phyloP scores from a whole-genome alignment of 2,329 filamentous ascomycete species.

The Colletotrichum graminicola region DNA sequence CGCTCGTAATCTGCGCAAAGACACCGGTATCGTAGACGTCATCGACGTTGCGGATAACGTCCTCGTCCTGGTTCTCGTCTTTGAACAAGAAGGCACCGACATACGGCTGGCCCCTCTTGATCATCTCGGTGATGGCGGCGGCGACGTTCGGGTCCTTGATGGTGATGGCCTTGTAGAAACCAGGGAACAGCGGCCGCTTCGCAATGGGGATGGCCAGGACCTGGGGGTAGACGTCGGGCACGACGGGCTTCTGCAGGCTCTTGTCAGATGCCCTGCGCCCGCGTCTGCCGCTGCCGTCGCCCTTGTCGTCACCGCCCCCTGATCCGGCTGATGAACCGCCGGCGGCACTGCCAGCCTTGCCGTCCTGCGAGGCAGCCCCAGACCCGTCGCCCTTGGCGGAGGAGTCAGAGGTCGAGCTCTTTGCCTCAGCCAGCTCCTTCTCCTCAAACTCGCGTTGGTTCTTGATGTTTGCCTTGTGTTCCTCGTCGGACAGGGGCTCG shows the following conservation, averaged over 20 bases:
- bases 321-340: constrained; percentile 63
- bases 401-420: constrained; percentile 56
- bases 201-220: constrained; percentile 98
- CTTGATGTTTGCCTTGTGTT: constrained; percentile 64
- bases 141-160: constrained; percentile 94
- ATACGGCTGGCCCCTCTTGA: constrained; percentile 96
- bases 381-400: constrained; percentile 59
- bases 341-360: constrained; percentile 68
- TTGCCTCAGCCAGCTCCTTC: constrained; percentile 61
- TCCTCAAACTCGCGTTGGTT: constrained; percentile 59
- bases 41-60: constrained; percentile 88
- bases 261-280: constrained; percentile 78
- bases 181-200: constrained; percentile 92
- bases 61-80: constrained; percentile 92
- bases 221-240: constrained; percentile 96
- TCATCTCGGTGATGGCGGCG: constrained; percentile 93
- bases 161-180: constrained; percentile 98
- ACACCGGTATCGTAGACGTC: constrained; percentile 97
- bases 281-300: constrained; percentile 74
- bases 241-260: constrained; percentile 85
- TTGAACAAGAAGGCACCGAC: constrained; percentile 98
- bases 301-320: constrained; percentile 55
- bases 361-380: constrained; percentile 59
- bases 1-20: constrained; percentile 97
- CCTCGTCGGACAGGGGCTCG: constrained; percentile 66